A percentile compares a stretch with the other conserved stretches of the same genome.
These are phyloP conservation scores for Luvunga scandens DNA, from an alignment of 345 rosid species.

Conservation along the genomic window DNA sequence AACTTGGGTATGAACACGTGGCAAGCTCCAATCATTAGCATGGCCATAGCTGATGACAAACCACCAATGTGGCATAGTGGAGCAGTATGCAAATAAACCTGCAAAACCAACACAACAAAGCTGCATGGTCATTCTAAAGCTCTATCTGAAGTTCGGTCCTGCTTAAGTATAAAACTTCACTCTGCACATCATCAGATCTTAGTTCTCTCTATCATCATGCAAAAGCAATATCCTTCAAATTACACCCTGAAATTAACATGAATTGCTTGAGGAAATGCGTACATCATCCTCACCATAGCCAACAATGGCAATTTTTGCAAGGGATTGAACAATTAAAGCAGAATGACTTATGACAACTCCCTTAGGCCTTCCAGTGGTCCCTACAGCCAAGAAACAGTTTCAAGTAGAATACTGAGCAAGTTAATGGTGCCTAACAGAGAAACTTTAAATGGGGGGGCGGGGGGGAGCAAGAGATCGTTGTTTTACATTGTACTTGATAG, in stretches of 20 bases:
- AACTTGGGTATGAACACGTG: conserved; percentile 80
- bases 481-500: neutral
- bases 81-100: conserved; percentile 85
- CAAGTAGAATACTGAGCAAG: neutral
- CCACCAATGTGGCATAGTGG: conserved; percentile 90
- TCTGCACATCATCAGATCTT: neutral
- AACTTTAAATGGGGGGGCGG: neutral
- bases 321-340: conserved; percentile 72
- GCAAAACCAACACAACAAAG: conserved; percentile 25
- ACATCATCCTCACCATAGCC: conserved; percentile 87
- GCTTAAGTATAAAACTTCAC: conserved; percentile 1
- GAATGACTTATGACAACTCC: conserved; percentile 75
- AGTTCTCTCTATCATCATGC: conserved; percentile 1
- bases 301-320: conserved; percentile 73
- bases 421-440: neutral
- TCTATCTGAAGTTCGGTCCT: neutral
- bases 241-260: neutral
- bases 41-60: conserved; percentile 79
- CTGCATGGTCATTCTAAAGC: neutral
- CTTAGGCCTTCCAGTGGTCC: conserved; percentile 90
- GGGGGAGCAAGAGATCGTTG: neutral
- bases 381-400: conserved; percentile 34
- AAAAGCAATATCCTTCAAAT: neutral
- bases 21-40: conserved; percentile 85
- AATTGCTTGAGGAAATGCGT: conserved; percentile 26